Base-by-base conservation (phyloP, 2,329 filamentous ascomycete species). In the Pseudopithomyces chartarum region DNA sequence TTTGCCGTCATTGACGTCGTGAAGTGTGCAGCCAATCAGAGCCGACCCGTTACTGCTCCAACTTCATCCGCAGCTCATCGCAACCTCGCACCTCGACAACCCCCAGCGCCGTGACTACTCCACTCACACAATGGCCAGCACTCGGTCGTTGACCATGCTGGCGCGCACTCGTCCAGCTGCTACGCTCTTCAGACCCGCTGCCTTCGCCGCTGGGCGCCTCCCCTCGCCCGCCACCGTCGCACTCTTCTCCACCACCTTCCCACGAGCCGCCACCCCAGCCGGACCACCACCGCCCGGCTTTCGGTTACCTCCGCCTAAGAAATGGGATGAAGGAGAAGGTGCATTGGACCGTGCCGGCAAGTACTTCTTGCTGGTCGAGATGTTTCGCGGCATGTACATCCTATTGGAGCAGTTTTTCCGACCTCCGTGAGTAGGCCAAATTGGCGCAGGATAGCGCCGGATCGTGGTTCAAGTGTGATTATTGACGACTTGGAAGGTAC, bases 361-460 rank as follows among this genome's bases (percentile, higher is more conserved):
- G 76, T 98, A 92, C 84, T 99, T 99, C 81, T 85, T 99, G 75
- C 82, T 98, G 84, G 88, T 90, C 52, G 95, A 99, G 84, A 95
- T 98, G 90, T 85, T 91, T 77, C 88, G 95, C 74, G 95, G 95
- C 79, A 98, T 99, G 95, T 99, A 97, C 75, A 88, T 99, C 66
- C 87, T 95, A 79, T 76, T 99, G 75, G 95, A 99, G 85, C 94
- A 99, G 83, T 99, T 90, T 86, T 98, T 99, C 84, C 85, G 95
- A 78, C 92, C 94, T 80, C 93, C 95, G 90, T 98, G 85, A 85
- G 92, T 92, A 57, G 32, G 49, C 47, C 52, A 58, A 59, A 64
- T 64, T 57, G 59, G 45, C 53, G 53, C 58, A 50, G 57, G 22
- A 53, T 11, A 2, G 29, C n/a, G 45, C 56, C 38, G 42, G 55